Evolutionary conservation across 106 monocot species (phyloP), one percentile per base, ranked within the genome.

Genomic region (Posidonia australis): DNA sequence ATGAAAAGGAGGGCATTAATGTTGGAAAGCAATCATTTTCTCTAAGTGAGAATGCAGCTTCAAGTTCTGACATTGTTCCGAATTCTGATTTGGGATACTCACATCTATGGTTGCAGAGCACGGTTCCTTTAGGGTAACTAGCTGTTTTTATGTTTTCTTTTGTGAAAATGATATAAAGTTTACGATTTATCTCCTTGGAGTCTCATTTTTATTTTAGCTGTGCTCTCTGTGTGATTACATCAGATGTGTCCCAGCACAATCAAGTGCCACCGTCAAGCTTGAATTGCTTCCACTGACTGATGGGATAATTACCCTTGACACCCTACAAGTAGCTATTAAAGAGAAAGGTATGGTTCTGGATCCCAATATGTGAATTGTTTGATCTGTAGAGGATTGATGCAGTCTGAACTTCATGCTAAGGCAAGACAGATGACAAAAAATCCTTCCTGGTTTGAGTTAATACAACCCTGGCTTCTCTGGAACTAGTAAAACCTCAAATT

Each of bases 261-360:
- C 90, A 28, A 98, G 96, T 69, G 66, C 87, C 11, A 85, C 82
- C 13, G 90, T 78, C 55, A 98, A 90, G 72, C 81, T 98, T 43
- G 87, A 98, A 77, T 62, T 90, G 65, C 90, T 98, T 70, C 96
- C 96, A 21, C 79, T 90, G 56, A 98, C 90, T 31, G 84, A 98
- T 77, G 96, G 96, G 36, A 98, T 90, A 52, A 87, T 98, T 72
- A 81, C 87, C 20, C 82, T 90, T 27, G 87, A 90, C 66, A 90
- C 90, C 32, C 80, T 98, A 44, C 84, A 85, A 72, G 70, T 98
- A 65, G 77, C 80, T 55, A 79, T 82, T 17, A 86, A 79, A 54
- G 96, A 98, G 65, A 98, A 90, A 85, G 96, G 96, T 90, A 70
- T 42, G 13, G 13, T 44, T 32, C 23, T 47, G 21, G 20, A 25